phyloP scores from a whole-genome alignment of 2,329 filamentous ascomycete genomes.

The Teratosphaeriaceae sp. region DNA sequence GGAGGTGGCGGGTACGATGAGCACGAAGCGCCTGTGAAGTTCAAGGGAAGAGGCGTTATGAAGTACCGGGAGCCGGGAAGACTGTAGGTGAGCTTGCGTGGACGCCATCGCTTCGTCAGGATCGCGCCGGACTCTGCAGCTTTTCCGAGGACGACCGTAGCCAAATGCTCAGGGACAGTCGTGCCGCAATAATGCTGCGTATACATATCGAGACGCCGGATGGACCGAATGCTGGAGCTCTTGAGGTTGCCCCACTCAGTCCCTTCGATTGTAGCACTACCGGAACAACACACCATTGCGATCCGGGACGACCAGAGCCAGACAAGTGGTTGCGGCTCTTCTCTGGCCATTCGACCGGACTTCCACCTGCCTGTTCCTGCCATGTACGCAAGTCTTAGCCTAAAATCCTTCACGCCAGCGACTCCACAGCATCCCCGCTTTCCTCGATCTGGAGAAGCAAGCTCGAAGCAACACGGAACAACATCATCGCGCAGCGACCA shows the following conservation, averaged over 20 bases:
- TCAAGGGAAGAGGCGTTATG: slow-evolving; percentile 36
- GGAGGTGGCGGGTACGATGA: slow-evolving; percentile 17
- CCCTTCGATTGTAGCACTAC: not conserved
- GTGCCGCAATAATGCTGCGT: too few species aligned
- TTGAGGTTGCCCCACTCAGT: too few species aligned
- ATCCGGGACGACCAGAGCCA: not conserved
- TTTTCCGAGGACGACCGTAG: too few species aligned
- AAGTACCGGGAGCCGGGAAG: slow-evolving; percentile 13
- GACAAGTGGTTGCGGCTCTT: not conserved
- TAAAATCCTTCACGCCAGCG: not conserved
- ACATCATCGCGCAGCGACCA: slow-evolving; percentile 1
- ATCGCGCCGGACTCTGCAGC: too few species aligned
- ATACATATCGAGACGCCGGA: too few species aligned
- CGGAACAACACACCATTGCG: not conserved
- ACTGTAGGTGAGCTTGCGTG: slow-evolving; percentile 5
- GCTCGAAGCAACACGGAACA: not conserved
- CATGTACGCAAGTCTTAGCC: slow-evolving; percentile 1
- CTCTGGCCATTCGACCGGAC: slow-evolving; percentile 5
- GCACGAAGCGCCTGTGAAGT: slow-evolving; percentile 30
- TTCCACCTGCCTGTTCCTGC: slow-evolving; percentile 5
- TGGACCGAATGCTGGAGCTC: too few species aligned
- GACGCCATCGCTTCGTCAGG: too few species aligned
- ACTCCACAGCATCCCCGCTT: slow-evolving; percentile 4
- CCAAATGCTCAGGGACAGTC: too few species aligned
- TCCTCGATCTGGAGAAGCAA: slow-evolving; percentile 1